Base-by-base conservation (phyloP, 164 flowering plant genomes). In the Protea cynaroides region DNA sequence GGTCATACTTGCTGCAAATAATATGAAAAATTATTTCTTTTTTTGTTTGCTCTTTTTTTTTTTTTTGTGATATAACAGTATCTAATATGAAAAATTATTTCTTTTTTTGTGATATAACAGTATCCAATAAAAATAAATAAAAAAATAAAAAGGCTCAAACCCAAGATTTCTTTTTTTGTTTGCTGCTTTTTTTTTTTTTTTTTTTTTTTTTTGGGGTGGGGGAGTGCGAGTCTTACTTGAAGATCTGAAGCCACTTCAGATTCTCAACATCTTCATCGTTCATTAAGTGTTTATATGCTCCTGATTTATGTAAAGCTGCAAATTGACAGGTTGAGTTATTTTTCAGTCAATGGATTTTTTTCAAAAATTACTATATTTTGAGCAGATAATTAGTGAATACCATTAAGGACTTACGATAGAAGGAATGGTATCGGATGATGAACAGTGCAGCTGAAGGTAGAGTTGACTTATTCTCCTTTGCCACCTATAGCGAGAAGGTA, bases 371-470 rank as follows among this genome's bases (percentile, higher is more conserved):
- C 49, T 44, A 7, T 11, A 44, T 44, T n/a, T 4, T 2, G 74
- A 65, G 65, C 64, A 8, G 62, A 6, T n/a, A n/a, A 38, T 54
- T 25, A 29, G 25, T 12, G 10, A 36, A 25, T 19, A 8, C 24
- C 1, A 15, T 9, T 15, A 13, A n/a, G n/a, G 2, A 50, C 79
- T 54, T 65, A 88, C 94, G 75, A 59, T 88, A 88, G 51, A 88
- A 88, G 25, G 95, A 88, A 58, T 88, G 95, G 69, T 79, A 88
- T 76, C 95, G 76, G 77, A 88, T 82, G 59, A 88, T 75, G 65
- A 88, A 88, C 51, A 86, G 83, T 14, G 66, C 91, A 25, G 85
- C 86, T 19, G 91, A 75, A 8, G 91, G 95, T 0, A 88, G 73
- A 37, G 81, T 83, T 0, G 85, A 79, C n/a, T 80, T 72, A 67